A percentile compares a stretch with the other conserved stretches of the same genome.
Evolutionary conservation across 2,329 filamentous ascomycete species (phyloP).

Genomic region (Aspergillus alliaceus): DNA sequence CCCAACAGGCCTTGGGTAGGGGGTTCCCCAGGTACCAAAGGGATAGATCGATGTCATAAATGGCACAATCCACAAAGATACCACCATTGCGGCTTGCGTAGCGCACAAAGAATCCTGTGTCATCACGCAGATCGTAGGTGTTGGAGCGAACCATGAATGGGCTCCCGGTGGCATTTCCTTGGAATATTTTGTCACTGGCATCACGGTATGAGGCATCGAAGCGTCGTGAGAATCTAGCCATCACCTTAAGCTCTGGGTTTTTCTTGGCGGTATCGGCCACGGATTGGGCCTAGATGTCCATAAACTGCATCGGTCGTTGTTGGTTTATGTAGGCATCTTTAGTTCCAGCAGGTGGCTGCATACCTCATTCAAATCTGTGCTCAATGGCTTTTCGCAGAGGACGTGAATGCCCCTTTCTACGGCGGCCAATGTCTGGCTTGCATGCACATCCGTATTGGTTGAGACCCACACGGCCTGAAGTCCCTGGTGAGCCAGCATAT

Average conservation of each 20-base stretch:
- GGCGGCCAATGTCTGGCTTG: conserved; percentile 51
- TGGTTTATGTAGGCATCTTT: too few species aligned
- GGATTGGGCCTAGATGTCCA: conserved; percentile 48
- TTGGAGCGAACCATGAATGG: conserved; percentile 59
- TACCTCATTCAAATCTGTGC: conserved; percentile 56
- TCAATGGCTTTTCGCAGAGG: conserved; percentile 50
- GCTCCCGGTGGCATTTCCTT: conserved; percentile 53
- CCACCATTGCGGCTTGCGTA: conserved; percentile 62
- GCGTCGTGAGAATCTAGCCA: conserved; percentile 60
- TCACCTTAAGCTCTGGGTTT: conserved; percentile 56
- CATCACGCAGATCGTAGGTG: conserved; percentile 62
- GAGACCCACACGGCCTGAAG: conserved; percentile 53
- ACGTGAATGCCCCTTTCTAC: conserved; percentile 50
- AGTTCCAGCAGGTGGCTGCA: conserved; percentile 18
- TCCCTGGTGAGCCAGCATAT: conserved; percentile 50
- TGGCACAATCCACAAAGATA: conserved; percentile 65
- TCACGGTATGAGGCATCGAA: conserved; percentile 62
- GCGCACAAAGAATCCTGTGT: conserved; percentile 62
- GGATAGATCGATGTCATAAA: conserved; percentile 64
- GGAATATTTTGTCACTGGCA: conserved; percentile 49
- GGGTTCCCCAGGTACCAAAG: conserved; percentile 27
- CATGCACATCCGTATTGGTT: conserved; percentile 51
- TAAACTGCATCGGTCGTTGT: background rate
- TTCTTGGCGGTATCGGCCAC: conserved; percentile 55
- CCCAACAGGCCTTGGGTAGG: conserved; percentile 32